Percentiles rank a stretch among this genome's conserved stretches.
Evolutionary conservation across 192 early-diverging fungal genomes (phyloP).

Genomic region (Mortierella alpina): DNA sequence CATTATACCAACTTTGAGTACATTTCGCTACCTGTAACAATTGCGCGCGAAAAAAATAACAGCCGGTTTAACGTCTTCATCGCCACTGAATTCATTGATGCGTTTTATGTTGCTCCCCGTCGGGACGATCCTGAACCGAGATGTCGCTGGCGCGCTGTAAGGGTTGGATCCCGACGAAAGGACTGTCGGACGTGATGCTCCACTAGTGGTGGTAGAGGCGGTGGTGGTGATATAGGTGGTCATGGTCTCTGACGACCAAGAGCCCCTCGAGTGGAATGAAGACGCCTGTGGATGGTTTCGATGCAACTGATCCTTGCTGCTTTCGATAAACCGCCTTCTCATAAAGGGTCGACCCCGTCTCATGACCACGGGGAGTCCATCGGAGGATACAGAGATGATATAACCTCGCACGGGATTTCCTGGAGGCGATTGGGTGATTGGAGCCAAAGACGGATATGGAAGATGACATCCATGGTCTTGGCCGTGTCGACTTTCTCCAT

Average conservation of each 20-base stretch:
- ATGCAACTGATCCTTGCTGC: background rate
- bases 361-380: conserved; percentile 31
- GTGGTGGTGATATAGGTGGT: background rate
- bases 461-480: conserved; percentile 35
- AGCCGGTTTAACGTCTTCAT: conserved; percentile 13
- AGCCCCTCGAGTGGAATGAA: too few relatives aligned
- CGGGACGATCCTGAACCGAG: too few relatives aligned
- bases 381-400: conserved; percentile 41
- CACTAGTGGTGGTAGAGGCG: too few relatives aligned
- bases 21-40: too few relatives aligned
- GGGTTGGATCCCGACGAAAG: conserved; percentile 5
- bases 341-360: conserved; percentile 34
- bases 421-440: conserved; percentile 26
- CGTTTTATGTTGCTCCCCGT: conserved; percentile 28
- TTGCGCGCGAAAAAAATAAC: too few relatives aligned
- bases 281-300: background rate
- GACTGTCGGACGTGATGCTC: background rate
- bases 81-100: conserved; percentile 25
- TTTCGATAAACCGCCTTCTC: conserved; percentile 11
- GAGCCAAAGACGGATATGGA: conserved; percentile 45
- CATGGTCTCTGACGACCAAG: background rate
- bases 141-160: too few relatives aligned
- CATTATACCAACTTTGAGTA: too few relatives aligned
- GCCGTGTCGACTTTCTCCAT: conserved; percentile 44
- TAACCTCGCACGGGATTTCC: conserved; percentile 48